These are phyloP conservation scores for Leccinellum rugosiceps DNA, from an alignment of 768 basidiomycete genomes.

Conservation along the genomic window DNA sequence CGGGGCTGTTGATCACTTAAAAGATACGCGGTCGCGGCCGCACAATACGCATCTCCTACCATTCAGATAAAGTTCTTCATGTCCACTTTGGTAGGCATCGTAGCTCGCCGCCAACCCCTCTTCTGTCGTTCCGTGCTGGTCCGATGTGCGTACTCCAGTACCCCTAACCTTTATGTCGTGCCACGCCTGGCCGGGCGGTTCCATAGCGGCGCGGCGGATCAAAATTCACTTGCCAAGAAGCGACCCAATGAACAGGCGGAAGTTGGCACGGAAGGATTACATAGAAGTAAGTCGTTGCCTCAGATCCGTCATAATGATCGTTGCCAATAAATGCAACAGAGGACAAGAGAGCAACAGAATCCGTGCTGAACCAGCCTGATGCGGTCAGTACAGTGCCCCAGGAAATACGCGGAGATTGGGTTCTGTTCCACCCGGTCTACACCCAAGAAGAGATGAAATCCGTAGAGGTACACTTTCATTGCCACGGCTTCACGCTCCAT, in stretches of 20 bases:
- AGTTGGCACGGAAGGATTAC: slow-evolving; percentile 35
- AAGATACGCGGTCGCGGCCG: slow-evolving; percentile 4
- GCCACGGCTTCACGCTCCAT: background rate
- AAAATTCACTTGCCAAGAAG: slow-evolving; percentile 23
- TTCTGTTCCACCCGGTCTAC: slow-evolving; percentile 92
- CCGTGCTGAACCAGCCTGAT: slow-evolving; percentile 28
- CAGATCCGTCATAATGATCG: background rate
- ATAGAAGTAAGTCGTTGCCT: slow-evolving; percentile 24
- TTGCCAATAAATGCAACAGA: slow-evolving; percentile 15
- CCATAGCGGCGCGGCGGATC: slow-evolving; percentile 25
- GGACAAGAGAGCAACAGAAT: slow-evolving; percentile 21
- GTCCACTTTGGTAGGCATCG: slow-evolving; percentile 14
- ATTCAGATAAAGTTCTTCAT: slow-evolving; percentile 1
- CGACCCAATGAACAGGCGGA: slow-evolving; percentile 19
- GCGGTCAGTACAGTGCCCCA: slow-evolving; percentile 54
- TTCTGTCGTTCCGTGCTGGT: slow-evolving; percentile 11
- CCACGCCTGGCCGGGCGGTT: slow-evolving; percentile 13
- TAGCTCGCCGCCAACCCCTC: slow-evolving; percentile 7
- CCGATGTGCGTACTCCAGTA: background rate
- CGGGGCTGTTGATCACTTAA: slow-evolving; percentile 23
- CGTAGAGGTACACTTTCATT: slow-evolving; percentile 50
- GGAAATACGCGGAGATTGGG: slow-evolving; percentile 76
- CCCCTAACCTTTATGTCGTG: slow-evolving; percentile 3
- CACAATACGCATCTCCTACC: background rate
- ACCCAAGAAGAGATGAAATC: slow-evolving; percentile 66